A percentile compares a stretch with the other conserved stretches of the same genome.
Conservation (phyloP, 192 early-diverging fungal genomes). For the Coemansia erecta region DNA sequence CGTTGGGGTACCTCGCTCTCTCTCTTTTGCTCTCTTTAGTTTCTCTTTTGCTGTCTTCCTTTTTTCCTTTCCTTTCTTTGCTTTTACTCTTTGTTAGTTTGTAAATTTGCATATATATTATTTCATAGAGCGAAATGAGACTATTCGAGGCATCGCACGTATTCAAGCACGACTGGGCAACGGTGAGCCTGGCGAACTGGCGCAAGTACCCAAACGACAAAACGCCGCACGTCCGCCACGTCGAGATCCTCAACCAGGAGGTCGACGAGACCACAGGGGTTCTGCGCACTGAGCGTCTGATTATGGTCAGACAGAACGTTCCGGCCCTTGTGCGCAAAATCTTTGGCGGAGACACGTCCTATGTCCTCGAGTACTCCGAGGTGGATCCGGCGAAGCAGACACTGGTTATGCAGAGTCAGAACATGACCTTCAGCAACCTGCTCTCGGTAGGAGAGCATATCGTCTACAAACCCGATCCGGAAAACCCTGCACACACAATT, state of each 20-base stretch:
- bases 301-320: conserved; percentile 82
- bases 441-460: conserved; percentile 85
- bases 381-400: conserved; percentile 75
- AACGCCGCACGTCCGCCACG: conserved; percentile 85
- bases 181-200: conserved; percentile 85
- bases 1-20: background rate
- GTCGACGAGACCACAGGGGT: conserved; percentile 83
- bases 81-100: background rate
- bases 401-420: conserved; percentile 76
- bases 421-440: conserved; percentile 83
- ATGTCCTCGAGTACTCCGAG: conserved; percentile 87
- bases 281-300: conserved; percentile 86
- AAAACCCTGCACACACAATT: conserved; percentile 56
- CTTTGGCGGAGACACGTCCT: conserved; percentile 71
- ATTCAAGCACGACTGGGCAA: conserved; percentile 80
- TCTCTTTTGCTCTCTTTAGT: conserved; percentile 5
- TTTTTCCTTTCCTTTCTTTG: conserved; percentile 2
- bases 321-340: conserved; percentile 72
- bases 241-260: conserved; percentile 81
- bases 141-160: conserved; percentile 78
- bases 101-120: background rate
- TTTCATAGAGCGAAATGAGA: conserved; percentile 65
- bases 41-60: conserved; percentile 1
- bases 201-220: conserved; percentile 97
- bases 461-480: conserved; percentile 66